A percentile compares a stretch with the other conserved stretches of the same genome.
These are phyloP conservation scores for Trichoderma atrobrunneum DNA, from an alignment of 2,329 filamentous ascomycete genomes.

Conservation along the genomic window DNA sequence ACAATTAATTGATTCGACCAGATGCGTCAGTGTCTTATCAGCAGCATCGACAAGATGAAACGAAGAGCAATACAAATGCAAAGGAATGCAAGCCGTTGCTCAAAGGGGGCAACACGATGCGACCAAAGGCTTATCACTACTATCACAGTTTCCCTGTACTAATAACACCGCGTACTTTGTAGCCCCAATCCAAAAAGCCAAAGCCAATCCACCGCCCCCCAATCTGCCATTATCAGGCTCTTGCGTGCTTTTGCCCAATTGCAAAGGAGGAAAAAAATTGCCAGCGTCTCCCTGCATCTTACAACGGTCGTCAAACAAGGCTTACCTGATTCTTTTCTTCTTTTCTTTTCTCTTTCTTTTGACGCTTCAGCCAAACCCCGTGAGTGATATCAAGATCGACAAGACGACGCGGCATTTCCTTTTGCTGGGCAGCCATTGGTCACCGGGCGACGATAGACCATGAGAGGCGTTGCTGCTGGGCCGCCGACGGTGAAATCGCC, in stretches of 20 bases:
- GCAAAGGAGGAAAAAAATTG: not conserved
- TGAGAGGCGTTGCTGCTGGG: constrained; percentile 38
- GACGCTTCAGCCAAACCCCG: not conserved
- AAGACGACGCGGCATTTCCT: not conserved
- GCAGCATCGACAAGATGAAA: not conserved
- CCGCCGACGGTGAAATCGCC: constrained; percentile 29
- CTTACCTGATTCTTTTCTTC: not conserved
- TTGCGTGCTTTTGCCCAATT: constrained; percentile 1
- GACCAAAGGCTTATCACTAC: not conserved
- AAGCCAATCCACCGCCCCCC: constrained; percentile 10
- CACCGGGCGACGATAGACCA: constrained; percentile 21
- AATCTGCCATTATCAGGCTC: constrained; percentile 15
- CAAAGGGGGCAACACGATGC: not conserved
- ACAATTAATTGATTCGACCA: not conserved
- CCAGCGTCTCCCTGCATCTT: not conserved
- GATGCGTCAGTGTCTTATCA: constrained; percentile 1
- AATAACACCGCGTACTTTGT: not conserved
- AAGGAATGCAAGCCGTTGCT: not conserved
- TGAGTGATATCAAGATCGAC: not conserved
- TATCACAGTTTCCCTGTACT: constrained; percentile 1
- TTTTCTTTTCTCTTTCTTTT: too few relatives aligned
- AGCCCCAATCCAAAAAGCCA: not conserved
- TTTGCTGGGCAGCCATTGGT: not conserved
- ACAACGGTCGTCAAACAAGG: not conserved
- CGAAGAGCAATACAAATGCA: not conserved